Evolutionary conservation across 2,329 filamentous ascomycete genomes (phyloP).

Genomic region (Fusarium chlamydosporum): DNA sequence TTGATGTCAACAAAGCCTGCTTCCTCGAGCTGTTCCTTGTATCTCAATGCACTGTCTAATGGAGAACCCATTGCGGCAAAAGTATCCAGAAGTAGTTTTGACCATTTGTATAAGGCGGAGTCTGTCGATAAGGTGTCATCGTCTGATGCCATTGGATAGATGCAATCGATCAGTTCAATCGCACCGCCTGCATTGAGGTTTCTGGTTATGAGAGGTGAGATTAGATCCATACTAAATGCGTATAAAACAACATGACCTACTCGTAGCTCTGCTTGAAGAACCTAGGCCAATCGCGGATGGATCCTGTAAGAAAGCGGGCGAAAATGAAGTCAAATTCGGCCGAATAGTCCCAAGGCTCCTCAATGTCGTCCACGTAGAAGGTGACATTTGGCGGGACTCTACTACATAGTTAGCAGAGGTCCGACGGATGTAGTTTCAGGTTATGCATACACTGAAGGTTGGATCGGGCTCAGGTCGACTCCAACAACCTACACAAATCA

Average conservation of each 20-base stretch:
- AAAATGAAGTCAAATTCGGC: conserved; percentile 36
- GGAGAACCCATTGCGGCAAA: conserved; percentile 7
- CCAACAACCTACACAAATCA: conserved; percentile 20
- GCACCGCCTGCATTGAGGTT: conserved; percentile 18
- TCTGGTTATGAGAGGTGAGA: not conserved
- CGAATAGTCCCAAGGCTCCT: conserved; percentile 26
- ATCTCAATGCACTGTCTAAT: conserved; percentile 16
- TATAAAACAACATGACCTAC: rapidly evolving
- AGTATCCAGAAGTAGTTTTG: not conserved
- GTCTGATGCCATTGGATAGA: conserved; percentile 31
- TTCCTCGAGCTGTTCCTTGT: conserved; percentile 27
- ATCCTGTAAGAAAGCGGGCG: conserved; percentile 31
- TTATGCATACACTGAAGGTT: conserved; percentile 17
- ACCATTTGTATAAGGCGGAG: conserved; percentile 23
- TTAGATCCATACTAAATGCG: rapidly evolving
- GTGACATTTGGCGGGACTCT: conserved; percentile 27
- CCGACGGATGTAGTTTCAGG: rapidly evolving
- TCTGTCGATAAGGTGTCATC: conserved; percentile 6
- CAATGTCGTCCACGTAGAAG: conserved; percentile 32
- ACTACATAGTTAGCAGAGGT: not conserved
- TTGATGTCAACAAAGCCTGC: conserved; percentile 19
- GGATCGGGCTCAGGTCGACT: conserved; percentile 35
- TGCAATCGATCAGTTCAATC: conserved; percentile 34
- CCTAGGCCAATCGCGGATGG: conserved; percentile 33
- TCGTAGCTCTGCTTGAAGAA: conserved; percentile 29